Base-by-base conservation (phyloP, 2,329 filamentous ascomycete species). In the Ascochyta rabiei region DNA sequence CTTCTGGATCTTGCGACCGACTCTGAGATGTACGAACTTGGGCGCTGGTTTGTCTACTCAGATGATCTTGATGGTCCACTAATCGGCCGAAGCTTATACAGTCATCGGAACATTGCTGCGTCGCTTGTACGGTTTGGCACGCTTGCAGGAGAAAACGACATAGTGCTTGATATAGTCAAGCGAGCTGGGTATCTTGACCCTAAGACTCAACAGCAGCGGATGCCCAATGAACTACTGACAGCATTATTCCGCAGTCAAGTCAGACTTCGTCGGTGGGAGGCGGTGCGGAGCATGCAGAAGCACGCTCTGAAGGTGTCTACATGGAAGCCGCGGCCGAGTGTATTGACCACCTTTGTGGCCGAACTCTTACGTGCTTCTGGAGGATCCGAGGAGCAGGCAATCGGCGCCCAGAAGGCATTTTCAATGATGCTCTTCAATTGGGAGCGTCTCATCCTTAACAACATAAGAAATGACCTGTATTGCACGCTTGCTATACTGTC, bases 101-200 rank as follows among this genome's bases (percentile, higher is more conserved):
- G 64, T 2, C 71, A 83, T 56, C 77, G 77, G 26, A 72, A 73
- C 42, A 71, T 87, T 21, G 77, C 80, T 2, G 79, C 83, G 12
- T 78, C 82, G 0, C 72, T 87, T 24, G 75, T 85, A 30, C 79
- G 81, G 16, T 86, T 84, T 61, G 84, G 83, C 6, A 74, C 78
- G 10, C 77, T 79, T 16, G 80, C 80, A 10, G 72, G 77, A 34
- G 79, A 86, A 56, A 68, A 74, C 15, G 62, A 70, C 1, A 59
- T 75, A 7, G 69, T 75, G 6, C 28, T 75, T 31, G 62, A 71
- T 16, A 63, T 74, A 21, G 61, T 75, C 34, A 64, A 70, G 34
- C 57, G 48, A 31, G 57, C 60, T 8, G 62, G 61, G 4, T 52
- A 44, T 7, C 62, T 62, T 58, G 60, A 62, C 34, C 53, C 51